A percentile compares a stretch with the other conserved stretches of the same genome.
These are phyloP conservation scores for Massarina eburnea DNA, from an alignment of 2,329 filamentous ascomycete genomes.

Conservation along the genomic window DNA sequence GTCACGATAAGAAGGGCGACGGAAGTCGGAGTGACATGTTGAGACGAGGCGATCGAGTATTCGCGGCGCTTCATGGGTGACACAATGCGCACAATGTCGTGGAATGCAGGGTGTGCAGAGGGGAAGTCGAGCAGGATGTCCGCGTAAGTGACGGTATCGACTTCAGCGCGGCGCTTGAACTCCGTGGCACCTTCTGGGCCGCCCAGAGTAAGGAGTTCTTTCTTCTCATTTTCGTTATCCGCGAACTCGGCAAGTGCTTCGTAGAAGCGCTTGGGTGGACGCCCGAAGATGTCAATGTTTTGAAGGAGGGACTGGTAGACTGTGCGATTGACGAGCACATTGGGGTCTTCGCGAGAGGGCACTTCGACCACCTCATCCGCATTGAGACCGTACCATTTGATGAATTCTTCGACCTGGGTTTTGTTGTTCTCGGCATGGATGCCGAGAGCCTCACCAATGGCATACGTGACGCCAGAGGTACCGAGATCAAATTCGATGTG, in stretches of 20 bases:
- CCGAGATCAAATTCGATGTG: slow-evolving; percentile 99
- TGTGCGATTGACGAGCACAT: slow-evolving; percentile 80
- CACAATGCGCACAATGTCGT: slow-evolving; percentile 85
- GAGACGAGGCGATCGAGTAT: slow-evolving; percentile 98
- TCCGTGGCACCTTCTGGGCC: slow-evolving; percentile 76
- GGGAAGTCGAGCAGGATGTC: slow-evolving; percentile 88
- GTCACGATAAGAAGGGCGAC: slow-evolving; percentile 96
- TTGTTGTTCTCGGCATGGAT: slow-evolving; percentile 95
- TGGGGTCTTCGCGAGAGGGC: slow-evolving; percentile 75
- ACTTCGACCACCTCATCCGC: slow-evolving; percentile 86
- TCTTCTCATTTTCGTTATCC: slow-evolving; percentile 77
- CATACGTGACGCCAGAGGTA: slow-evolving; percentile 86
- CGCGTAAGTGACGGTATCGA: slow-evolving; percentile 88
- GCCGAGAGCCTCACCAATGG: slow-evolving; percentile 95
- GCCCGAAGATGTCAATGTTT: slow-evolving; percentile 95
- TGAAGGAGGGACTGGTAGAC: slow-evolving; percentile 89
- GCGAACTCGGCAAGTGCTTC: slow-evolving; percentile 87
- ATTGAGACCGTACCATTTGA: slow-evolving; percentile 84
- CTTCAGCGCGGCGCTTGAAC: slow-evolving; percentile 88
- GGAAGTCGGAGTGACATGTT: slow-evolving; percentile 87
- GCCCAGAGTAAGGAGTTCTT: slow-evolving; percentile 73
- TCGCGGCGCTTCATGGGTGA: slow-evolving; percentile 92
- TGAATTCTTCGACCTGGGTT: slow-evolving; percentile 77
- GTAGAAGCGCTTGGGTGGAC: slow-evolving; percentile 97
- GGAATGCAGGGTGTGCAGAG: slow-evolving; percentile 84